Conservation (phyloP, 2,329 filamentous ascomycete species). For the Spiromastix sp. region DNA sequence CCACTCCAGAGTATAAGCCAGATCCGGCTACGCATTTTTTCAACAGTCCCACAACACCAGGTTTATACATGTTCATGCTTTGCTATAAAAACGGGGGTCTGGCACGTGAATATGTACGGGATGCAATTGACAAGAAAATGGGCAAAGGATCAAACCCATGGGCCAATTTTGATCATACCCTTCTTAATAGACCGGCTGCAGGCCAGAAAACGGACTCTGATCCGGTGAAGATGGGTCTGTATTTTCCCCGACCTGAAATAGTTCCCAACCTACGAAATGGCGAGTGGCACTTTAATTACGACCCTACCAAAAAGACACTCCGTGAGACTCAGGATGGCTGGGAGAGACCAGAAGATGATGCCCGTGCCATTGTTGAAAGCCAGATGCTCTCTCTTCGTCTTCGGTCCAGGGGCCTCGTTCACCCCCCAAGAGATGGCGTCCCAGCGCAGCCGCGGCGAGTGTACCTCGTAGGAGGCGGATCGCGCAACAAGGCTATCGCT, state of each 20-base stretch:
- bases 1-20: constrained; percentile 80
- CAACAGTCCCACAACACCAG: constrained; percentile 85
- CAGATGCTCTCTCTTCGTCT: constrained; percentile 86
- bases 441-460: constrained; percentile 80
- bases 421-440: constrained; percentile 42
- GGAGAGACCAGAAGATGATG: constrained; percentile 57
- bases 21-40: constrained; percentile 94
- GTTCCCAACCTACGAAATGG: constrained; percentile 82
- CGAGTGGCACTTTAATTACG: constrained; percentile 70
- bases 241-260: constrained; percentile 90
- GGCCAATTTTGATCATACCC: constrained; percentile 67
- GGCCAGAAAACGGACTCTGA: constrained; percentile 47
- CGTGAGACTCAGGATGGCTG: constrained; percentile 44
- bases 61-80: constrained; percentile 99
- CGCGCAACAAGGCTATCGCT: constrained; percentile 80
- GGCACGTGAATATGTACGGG: constrained; percentile 79
- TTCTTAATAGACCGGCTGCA: constrained; percentile 59
- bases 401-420: constrained; percentile 67
- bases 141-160: constrained; percentile 49
- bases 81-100: constrained; percentile 98
- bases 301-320: constrained; percentile 37
- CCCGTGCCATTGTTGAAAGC: constrained; percentile 83
- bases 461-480: constrained; percentile 90
- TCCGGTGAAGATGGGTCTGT: constrained; percentile 77
- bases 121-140: constrained; percentile 54